phyloP scores from a whole-genome alignment of 2,329 filamentous ascomycete genomes.

The Alternaria dauci region DNA sequence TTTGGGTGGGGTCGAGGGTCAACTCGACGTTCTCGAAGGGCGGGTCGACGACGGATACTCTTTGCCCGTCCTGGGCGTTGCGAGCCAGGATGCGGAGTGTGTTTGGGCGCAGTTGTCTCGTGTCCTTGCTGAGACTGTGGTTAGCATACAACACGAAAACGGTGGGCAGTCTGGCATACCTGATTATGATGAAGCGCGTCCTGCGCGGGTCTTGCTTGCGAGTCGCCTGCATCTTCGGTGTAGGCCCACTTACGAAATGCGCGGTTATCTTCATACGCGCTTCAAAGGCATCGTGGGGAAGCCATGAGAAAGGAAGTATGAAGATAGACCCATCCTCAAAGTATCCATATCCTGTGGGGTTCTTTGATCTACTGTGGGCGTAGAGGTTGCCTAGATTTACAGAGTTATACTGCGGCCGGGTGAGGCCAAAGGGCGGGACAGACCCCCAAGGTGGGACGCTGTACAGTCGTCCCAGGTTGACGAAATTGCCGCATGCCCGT shows the following conservation, averaged over 20 bases:
- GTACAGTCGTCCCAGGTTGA: constrained; percentile 25
- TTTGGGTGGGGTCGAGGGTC: constrained; percentile 3
- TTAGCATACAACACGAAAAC: not conserved
- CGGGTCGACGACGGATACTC: constrained; percentile 6
- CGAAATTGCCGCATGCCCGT: constrained; percentile 17
- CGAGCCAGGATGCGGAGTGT: constrained; percentile 16
- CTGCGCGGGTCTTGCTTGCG: constrained; percentile 2
- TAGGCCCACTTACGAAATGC: constrained; percentile 20
- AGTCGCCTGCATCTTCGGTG: constrained; percentile 15
- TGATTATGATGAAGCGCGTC: constrained; percentile 23
- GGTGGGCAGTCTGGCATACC: constrained; percentile 12
- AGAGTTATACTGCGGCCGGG: constrained; percentile 6
- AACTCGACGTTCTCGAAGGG: constrained; percentile 21
- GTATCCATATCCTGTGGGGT: constrained; percentile 27
- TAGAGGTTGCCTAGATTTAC: constrained; percentile 30
- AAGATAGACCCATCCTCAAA: constrained; percentile 37
- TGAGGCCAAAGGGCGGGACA: not conserved
- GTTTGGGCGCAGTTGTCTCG: not conserved
- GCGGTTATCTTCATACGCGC: constrained; percentile 25
- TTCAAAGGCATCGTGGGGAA: constrained; percentile 26
- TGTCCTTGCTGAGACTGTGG: constrained; percentile 10
- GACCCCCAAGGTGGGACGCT: constrained; percentile 10
- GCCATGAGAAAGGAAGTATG: constrained; percentile 12
- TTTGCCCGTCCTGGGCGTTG: constrained; percentile 19
- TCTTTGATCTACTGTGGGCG: not conserved